These are phyloP conservation scores for Aureobasidium sp. DNA, from an alignment of 2,329 filamentous ascomycete genomes.

Conservation along the genomic window DNA sequence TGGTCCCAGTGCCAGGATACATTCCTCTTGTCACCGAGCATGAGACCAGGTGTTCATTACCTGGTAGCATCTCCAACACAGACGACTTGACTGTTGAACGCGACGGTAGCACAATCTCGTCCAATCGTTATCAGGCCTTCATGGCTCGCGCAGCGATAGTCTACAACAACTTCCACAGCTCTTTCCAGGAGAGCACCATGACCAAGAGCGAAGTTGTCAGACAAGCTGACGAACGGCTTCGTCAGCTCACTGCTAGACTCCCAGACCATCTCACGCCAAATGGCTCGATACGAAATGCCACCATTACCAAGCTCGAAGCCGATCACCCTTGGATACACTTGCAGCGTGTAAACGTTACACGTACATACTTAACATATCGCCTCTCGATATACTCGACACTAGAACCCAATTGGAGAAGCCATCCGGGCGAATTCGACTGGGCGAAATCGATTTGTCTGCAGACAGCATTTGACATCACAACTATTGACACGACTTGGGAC, in stretches of 20 bases:
- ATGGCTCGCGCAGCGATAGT: not conserved
- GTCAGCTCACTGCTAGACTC: not conserved
- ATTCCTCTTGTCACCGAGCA: not conserved
- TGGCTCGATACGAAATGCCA: no score
- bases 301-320: not conserved
- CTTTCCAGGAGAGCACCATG: not conserved
- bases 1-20: not conserved
- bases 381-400: not conserved
- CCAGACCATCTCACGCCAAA: not conserved
- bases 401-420: not conserved
- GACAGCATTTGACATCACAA: not conserved
- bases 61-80: not conserved
- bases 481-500: not conserved
- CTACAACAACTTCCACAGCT: not conserved
- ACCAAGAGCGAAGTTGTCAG: not conserved
- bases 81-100: not conserved
- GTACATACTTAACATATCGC: not conserved
- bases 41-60: not conserved
- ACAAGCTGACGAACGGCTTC: not conserved
- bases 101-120: not conserved
- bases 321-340: not conserved
- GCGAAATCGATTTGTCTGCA: not conserved
- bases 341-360: not conserved
- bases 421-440: not conserved
- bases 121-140: not conserved